Conservation (phyloP, 1,139 yeast species). For the Kluyveromyces sp. region DNA sequence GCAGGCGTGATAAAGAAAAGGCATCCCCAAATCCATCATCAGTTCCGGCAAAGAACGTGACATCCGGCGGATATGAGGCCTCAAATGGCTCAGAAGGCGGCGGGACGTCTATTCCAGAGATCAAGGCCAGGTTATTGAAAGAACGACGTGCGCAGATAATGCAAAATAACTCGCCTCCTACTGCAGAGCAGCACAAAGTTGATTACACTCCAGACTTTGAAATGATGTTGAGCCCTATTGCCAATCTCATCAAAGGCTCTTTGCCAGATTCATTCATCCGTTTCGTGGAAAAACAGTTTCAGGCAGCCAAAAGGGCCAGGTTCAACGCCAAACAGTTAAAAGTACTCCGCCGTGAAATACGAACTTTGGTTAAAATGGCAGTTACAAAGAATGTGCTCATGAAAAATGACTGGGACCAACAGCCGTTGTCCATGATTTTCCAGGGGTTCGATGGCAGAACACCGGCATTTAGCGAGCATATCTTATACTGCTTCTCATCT, state of each 20-base stretch:
- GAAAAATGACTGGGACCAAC: slow-evolving; percentile 8
- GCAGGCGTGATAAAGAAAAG: neutral
- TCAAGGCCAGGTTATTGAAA: neutral
- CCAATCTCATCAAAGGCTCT: neutral
- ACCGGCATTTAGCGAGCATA: neutral
- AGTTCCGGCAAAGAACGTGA: neutral
- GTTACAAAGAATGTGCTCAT: neutral
- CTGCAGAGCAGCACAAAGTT: neutral
- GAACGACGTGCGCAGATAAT: neutral
- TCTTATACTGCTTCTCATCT: neutral
- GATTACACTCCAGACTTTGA: slow-evolving; percentile 2
- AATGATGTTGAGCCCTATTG: neutral
- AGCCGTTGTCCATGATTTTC: slow-evolving; percentile 2
- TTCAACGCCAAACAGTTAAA: neutral
- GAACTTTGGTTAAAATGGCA: slow-evolving; percentile 1
- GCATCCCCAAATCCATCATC: neutral
- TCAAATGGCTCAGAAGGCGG: neutral
- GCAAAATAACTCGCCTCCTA: no score
- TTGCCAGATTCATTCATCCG: slow-evolving; percentile 4
- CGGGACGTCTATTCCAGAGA: neutral
- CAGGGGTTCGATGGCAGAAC: neutral
- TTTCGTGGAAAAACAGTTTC: slow-evolving; percentile 2
- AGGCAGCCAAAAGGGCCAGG: neutral
- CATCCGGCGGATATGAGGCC: neutral
- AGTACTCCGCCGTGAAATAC: slow-evolving; percentile 1